Evolutionary conservation across 148 eudicot genomes (phyloP), one percentile per base, ranked within the genome.

Genomic region (Heliosperma pusillum): DNA sequence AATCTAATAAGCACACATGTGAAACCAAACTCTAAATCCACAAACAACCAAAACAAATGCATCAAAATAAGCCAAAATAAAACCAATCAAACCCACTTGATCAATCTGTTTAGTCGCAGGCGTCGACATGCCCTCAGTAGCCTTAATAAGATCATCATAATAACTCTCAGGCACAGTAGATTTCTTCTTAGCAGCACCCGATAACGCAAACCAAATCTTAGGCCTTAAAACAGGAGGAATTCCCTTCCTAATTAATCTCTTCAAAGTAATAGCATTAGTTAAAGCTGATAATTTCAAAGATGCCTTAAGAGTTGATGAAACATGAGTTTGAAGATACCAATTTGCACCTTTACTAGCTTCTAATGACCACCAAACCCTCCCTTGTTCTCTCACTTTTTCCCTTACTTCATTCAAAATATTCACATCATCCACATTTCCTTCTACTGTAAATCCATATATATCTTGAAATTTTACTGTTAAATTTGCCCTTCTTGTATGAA

Each of bases 381-480:
- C 96, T 74, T 90, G 98, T 78, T 91, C 82, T 85, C 93, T 94
- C 30, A 92, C 89, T 80, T 86, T 91, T 78, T 91, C 98, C 53
- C 98, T 90, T 45, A 94, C 97, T 81, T 94, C 98, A 87, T 94
- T 94, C 88, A 94, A 86, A 68, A 94, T 82, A 83, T 94, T 94
- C 12, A 94, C 98, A 88, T 94, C 98, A 86, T 94, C 98, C 61
- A 94, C 98, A 90, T 94, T 91, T 25, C 98, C 97, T 86, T 90
- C 96, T n/a, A 91, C 98, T 3, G 84, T 86, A 72, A 94, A 94
- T 73, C 92, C 93, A 80, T 94, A 90, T 42, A 91, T 84, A 77
- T 94, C 98, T 78, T 90, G 96, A 74, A 94, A 94, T 79, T 94
- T 94, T 1, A 94, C 98, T 20, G 87, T 85, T 16, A 94, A 79